phyloP scores from a whole-genome alignment of 352 stramenopile species.

The Halophytophthora batemanensis region DNA sequence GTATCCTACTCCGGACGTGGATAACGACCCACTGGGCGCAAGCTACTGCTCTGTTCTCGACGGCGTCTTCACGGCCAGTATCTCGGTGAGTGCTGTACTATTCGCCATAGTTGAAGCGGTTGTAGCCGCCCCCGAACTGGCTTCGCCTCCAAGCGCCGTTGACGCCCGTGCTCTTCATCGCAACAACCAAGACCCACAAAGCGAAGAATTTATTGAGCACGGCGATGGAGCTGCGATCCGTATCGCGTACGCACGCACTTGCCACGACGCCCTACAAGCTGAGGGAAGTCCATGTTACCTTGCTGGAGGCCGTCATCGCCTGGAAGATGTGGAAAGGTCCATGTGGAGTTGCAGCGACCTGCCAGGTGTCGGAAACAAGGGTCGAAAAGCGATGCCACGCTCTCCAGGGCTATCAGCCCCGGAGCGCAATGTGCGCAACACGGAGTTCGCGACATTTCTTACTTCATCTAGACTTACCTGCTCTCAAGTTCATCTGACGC shows the following conservation, averaged over 20 bases:
- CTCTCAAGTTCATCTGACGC: constrained; percentile 48
- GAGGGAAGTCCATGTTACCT: constrained; percentile 28
- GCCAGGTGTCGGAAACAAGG: constrained; percentile 63
- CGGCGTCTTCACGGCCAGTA: constrained; percentile 41
- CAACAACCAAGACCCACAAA: constrained; percentile 3
- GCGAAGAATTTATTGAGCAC: constrained; percentile 49
- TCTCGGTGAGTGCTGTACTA: constrained; percentile 47
- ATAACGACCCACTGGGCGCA: neutral
- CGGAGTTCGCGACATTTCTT: constrained; percentile 51
- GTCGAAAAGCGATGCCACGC: constrained; percentile 55
- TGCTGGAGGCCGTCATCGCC: constrained; percentile 7
- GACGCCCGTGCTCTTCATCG: neutral
- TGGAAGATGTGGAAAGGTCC: constrained; percentile 50
- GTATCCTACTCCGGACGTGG: neutral
- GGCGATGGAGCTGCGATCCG: constrained; percentile 36
- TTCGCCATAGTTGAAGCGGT: constrained; percentile 56
- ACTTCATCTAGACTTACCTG: constrained; percentile 6
- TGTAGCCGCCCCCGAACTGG: neutral
- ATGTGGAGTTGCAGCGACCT: constrained; percentile 62
- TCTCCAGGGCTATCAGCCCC: constrained; percentile 25
- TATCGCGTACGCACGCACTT: constrained; percentile 22
- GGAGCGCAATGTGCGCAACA: constrained; percentile 54
- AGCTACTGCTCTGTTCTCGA: constrained; percentile 36
- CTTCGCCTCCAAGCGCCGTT: neutral
- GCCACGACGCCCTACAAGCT: constrained; percentile 11